phyloP scores from a whole-genome alignment of 805 yeast genomes.

The Saccharomyces mikatae region DNA sequence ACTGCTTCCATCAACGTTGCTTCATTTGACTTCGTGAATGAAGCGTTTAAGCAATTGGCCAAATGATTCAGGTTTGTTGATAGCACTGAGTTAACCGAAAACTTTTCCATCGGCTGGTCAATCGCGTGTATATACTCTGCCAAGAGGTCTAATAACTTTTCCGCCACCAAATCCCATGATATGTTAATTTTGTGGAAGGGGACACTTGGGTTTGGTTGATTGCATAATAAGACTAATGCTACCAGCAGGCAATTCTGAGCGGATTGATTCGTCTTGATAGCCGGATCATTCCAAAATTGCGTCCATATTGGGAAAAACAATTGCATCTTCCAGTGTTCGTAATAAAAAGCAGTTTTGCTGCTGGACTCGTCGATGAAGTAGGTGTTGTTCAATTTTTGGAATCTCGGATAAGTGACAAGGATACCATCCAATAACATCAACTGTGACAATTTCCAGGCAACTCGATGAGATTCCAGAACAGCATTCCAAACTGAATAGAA shows the following conservation, averaged over 20 bases:
- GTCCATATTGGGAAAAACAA: conserved; percentile 21
- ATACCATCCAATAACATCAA: conserved; percentile 24
- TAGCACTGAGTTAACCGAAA: neutral
- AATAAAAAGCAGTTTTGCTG: conserved; percentile 4
- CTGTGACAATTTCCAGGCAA: conserved; percentile 3
- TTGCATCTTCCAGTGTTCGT: conserved; percentile 16
- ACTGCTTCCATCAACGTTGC: neutral
- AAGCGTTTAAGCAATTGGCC: neutral
- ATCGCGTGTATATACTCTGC: neutral
- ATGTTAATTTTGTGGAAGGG: neutral
- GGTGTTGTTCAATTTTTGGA: conserved; percentile 11
- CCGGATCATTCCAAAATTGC: conserved; percentile 1
- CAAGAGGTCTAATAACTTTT: neutral
- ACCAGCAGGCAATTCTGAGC: neutral
- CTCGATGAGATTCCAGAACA: conserved; percentile 3
- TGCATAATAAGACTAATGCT: neutral
- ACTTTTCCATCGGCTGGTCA: neutral
- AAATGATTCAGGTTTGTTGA: neutral
- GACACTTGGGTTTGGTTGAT: neutral
- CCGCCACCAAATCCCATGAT: neutral
- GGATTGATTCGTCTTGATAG: neutral
- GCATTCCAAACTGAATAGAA: conserved; percentile 22
- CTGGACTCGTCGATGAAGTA: conserved; percentile 22
- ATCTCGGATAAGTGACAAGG: conserved; percentile 13
- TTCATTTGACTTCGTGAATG: neutral